phyloP scores from a whole-genome alignment of 1,284 basidiomycete species.

The Pholiota adiposa region DNA sequence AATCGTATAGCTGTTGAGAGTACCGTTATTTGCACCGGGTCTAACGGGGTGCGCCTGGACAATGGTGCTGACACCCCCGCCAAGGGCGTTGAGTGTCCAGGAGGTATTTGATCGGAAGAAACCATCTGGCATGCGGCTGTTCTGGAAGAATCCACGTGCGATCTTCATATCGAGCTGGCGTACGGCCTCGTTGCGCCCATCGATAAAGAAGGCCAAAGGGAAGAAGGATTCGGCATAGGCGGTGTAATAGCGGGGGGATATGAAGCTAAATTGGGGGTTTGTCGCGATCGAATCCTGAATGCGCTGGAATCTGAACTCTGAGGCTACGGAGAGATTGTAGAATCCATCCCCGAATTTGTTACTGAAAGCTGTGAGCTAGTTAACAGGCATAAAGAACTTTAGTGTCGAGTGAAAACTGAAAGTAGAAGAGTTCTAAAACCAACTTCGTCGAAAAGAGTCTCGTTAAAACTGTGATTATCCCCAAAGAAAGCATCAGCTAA shows the following conservation, averaged over 20 bases:
- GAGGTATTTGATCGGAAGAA: constrained; percentile 11
- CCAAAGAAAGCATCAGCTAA: constrained; percentile 25
- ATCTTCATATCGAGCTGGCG: constrained; percentile 12
- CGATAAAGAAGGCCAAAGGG: constrained; percentile 25
- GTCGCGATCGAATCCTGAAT: constrained; percentile 28
- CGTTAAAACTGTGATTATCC: constrained; percentile 26
- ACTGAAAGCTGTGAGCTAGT: constrained; percentile 24
- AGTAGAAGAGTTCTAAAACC: neutral
- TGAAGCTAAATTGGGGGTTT: constrained; percentile 26
- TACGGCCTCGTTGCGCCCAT: constrained; percentile 18
- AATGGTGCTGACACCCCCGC: constrained; percentile 9
- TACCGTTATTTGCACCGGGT: constrained; percentile 19
- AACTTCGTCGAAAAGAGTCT: constrained; percentile 17
- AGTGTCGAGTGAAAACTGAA: neutral
- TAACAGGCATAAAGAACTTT: constrained; percentile 9
- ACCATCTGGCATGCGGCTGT: constrained; percentile 16
- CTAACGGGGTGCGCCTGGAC: constrained; percentile 13
- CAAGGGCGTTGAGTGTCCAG: neutral
- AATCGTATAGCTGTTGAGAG: constrained; percentile 17
- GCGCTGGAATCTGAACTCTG: constrained; percentile 23
- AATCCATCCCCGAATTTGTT: constrained; percentile 26
- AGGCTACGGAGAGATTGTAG: constrained; percentile 26
- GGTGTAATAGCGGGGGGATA: constrained; percentile 25
- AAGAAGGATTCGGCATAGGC: constrained; percentile 19
- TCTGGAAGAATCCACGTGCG: constrained; percentile 22